Evolutionary conservation across 2,329 filamentous ascomycete genomes (phyloP), one percentile per base, ranked within the genome.

Genomic region (Cladosporium velox): DNA sequence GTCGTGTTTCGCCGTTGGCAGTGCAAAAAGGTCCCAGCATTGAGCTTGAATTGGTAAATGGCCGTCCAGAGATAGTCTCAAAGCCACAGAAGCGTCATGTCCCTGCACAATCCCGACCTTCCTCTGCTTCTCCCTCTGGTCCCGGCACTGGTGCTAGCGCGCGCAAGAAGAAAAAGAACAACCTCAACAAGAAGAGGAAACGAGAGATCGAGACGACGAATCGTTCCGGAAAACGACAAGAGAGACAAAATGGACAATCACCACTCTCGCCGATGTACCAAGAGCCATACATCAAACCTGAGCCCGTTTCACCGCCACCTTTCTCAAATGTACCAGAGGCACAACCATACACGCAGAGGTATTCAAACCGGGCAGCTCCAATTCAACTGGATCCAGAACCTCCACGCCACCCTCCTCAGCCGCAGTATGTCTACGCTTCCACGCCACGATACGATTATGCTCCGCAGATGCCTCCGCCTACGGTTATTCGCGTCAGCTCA

Each of bases 1-100:
- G 88, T 59, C 89, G 91, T 74, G 87, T 87, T 28, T 86, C 86
- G 30, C 85, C 85, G 57, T 77, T 88, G 67, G 83, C 85, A 65
- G 79, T 82, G 54, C 76, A 83, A 65, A 86, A 86, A 74, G 77
- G 80, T 63, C 79, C 83, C 2, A 72, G 67, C 59, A 68, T 74
- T 55, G 73, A 67, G 77, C 79, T 59, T 73, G 84, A 70, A 87
- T 85, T 69, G 75, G 89, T 79, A 58, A 74, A 75, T 69, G 76
- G 73, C 28, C 69, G 72, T 26, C 74, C 75, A n/a, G 75, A 76
- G 51, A 67, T 76, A 8, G 71, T 74, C 34, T 70, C 70, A 32
- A 76, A 72, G 59, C 58, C 64, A 38, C 71, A 51, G 67, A 32
- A 70, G 70, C 51, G 66, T 51, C 34, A 68, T 65, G 64, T 34